Evolutionary conservation across 2,329 filamentous ascomycete genomes (phyloP).

Genomic region (Fusarium musae): DNA sequence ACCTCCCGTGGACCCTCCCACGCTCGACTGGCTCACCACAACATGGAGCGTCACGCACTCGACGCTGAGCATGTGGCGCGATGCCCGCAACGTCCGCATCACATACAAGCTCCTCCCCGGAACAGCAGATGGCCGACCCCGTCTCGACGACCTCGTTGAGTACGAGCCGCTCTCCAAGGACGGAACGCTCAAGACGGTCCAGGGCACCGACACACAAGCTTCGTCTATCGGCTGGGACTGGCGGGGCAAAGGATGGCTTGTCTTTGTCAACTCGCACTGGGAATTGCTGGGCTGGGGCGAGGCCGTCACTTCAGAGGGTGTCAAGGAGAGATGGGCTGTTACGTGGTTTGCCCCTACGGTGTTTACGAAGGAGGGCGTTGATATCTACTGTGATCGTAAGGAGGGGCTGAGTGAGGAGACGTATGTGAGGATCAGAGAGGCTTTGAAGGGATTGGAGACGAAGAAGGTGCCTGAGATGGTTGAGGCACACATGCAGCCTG

Average conservation of each 20-base stretch:
- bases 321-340: conserved; percentile 75
- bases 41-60: conserved; percentile 82
- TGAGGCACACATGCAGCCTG: conserved; percentile 60
- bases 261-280: conserved; percentile 80
- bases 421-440: conserved; percentile 65
- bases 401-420: conserved; percentile 69
- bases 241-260: conserved; percentile 80
- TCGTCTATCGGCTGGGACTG: conserved; percentile 70
- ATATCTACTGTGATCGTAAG: conserved; percentile 76
- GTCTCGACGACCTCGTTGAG: conserved; percentile 78
- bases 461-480: conserved; percentile 64
- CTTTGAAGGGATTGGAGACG: conserved; percentile 59
- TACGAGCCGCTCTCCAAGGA: conserved; percentile 67
- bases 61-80: conserved; percentile 83
- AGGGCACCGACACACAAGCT: conserved; percentile 69
- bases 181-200: conserved; percentile 67
- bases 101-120: conserved; percentile 71
- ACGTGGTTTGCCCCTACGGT: conserved; percentile 87
- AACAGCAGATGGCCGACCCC: conserved; percentile 52
- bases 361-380: conserved; percentile 84
- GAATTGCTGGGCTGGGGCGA: conserved; percentile 83
- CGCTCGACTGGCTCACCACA: conserved; percentile 68
- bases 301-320: conserved; percentile 51
- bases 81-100: conserved; percentile 82
- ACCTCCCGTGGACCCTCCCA: conserved; percentile 56